These are phyloP conservation scores for Ramichloridium luteum DNA, from an alignment of 2,329 filamentous ascomycete species.

Conservation along the genomic window DNA sequence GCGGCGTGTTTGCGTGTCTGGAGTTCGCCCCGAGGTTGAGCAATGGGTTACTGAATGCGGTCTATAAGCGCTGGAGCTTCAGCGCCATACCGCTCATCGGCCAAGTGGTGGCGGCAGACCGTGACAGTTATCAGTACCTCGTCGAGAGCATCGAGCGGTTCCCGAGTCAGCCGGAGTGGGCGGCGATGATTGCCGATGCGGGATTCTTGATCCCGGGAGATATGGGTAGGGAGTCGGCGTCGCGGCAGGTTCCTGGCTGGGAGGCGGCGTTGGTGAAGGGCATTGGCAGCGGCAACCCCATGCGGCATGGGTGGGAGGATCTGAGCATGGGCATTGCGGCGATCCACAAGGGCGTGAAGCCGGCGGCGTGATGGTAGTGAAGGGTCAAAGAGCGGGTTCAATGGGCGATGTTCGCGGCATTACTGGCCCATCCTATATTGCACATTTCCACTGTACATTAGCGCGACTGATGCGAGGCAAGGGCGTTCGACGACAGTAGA, in stretches of 20 bases:
- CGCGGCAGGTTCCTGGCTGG: no score
- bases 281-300: conserved; percentile 17
- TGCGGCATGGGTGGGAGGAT: conserved; percentile 67
- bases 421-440: no score
- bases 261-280: no score
- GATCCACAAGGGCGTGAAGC: conserved; percentile 95
- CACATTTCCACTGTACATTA: no score
- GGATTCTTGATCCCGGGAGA: conserved; percentile 69
- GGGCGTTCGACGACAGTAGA: no score
- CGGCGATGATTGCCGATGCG: conserved; percentile 67
- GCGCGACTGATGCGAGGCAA: no score
- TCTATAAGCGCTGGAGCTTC: conserved; percentile 96
- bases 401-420: no score
- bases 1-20: conserved; percentile 89
- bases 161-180: conserved; percentile 73
- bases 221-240: conserved; percentile 6
- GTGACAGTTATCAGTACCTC: conserved; percentile 95
- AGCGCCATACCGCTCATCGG: conserved; percentile 88
- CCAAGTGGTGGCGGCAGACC: conserved; percentile 83
- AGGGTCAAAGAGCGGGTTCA: no score
- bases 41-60: conserved; percentile 62
- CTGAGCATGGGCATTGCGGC: conserved; percentile 85
- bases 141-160: conserved; percentile 96
- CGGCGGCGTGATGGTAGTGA: no score
- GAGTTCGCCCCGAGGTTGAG: conserved; percentile 78